Evolutionary conservation across 208 protist species (phyloP).

Genomic region (Crithidia expoeki): DNA sequence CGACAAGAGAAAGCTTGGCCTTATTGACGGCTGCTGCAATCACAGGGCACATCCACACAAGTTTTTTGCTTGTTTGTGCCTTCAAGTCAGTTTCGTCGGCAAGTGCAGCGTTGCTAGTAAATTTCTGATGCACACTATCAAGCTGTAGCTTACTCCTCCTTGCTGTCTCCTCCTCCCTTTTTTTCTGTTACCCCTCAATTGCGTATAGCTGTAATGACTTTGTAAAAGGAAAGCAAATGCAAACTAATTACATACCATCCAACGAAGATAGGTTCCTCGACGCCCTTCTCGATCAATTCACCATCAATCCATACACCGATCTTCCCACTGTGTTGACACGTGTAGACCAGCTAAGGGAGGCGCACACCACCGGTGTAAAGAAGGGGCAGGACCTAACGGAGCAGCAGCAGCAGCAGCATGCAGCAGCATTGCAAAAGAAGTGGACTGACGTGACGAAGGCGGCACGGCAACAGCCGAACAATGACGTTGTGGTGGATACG

Average conservation of each 20-base stretch:
- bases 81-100: background rate
- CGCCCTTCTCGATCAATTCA: constrained; percentile 28
- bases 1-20: too few species aligned
- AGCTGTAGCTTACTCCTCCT: too few species aligned
- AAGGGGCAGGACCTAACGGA: constrained; percentile 15
- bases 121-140: too few species aligned
- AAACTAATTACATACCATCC: background rate
- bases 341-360: constrained; percentile 1
- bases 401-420: constrained; percentile 17
- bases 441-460: constrained; percentile 7
- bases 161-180: constrained; percentile 2
- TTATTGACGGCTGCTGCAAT: too few species aligned
- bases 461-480: background rate
- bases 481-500: background rate
- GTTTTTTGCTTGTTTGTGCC: background rate
- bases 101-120: too few species aligned
- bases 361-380: constrained; percentile 9
- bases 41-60: too few species aligned
- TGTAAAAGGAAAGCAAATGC: constrained; percentile 13
- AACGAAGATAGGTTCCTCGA: constrained; percentile 23
- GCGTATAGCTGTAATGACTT: too few species aligned
- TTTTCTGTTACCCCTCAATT: background rate
- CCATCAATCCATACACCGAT: constrained; percentile 16
- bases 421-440: constrained; percentile 10
- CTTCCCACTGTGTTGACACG: constrained; percentile 15